phyloP scores from a whole-genome alignment of 352 stramenopile species.

The Globisporangium recalcitrans region DNA sequence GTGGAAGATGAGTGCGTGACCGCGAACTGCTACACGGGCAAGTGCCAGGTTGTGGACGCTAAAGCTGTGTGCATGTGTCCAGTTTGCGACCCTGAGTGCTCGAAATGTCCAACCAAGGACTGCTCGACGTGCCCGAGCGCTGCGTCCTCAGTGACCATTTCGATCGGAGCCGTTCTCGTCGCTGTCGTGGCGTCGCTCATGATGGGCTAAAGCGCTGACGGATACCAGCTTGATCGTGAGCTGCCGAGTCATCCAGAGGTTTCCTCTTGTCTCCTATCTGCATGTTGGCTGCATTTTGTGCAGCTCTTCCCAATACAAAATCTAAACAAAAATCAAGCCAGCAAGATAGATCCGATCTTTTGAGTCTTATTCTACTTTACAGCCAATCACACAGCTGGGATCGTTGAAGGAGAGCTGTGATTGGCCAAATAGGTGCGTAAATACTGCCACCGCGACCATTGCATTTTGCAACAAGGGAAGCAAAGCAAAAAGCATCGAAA shows the following conservation, averaged over 20 bases:
- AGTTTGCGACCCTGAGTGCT: constrained; percentile 28
- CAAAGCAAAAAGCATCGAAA: constrained; percentile 11
- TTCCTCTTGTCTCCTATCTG: not conserved
- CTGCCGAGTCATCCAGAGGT: not conserved
- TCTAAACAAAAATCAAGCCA: constrained; percentile 5
- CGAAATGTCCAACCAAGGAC: constrained; percentile 19
- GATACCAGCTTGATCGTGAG: not conserved
- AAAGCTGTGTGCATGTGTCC: constrained; percentile 28
- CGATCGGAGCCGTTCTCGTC: constrained; percentile 22
- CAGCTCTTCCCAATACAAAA: constrained; percentile 8
- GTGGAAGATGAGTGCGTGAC: constrained; percentile 34
- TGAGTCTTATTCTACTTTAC: not conserved
- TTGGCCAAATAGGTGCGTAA: constrained; percentile 2
- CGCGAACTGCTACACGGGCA: constrained; percentile 23
- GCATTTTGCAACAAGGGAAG: constrained; percentile 9
- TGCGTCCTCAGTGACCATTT: constrained; percentile 24
- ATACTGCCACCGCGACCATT: constrained; percentile 11
- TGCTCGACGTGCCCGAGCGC: constrained; percentile 24
- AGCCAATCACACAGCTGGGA: not conserved
- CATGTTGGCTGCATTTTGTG: not conserved
- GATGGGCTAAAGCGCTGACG: constrained; percentile 16
- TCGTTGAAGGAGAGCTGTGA: not conserved
- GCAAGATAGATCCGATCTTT: constrained; percentile 12
- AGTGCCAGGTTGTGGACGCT: constrained; percentile 23
- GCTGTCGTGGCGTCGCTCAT: constrained; percentile 18